Evolutionary conservation across 805 yeast species (phyloP).

Genomic region (Ogataea paradorogensis): DNA sequence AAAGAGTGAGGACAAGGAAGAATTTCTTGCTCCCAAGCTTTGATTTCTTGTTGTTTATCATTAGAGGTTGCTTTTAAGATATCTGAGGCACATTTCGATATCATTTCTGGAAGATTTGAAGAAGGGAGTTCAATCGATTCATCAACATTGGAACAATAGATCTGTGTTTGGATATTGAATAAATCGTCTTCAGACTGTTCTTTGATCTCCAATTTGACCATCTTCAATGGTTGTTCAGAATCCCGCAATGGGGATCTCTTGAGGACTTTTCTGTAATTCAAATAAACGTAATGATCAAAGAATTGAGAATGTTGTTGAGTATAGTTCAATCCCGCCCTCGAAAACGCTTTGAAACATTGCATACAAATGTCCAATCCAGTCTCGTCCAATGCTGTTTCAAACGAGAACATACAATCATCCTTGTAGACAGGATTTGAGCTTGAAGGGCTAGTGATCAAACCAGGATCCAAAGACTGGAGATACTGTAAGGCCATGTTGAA

Average conservation of each 20-base stretch:
- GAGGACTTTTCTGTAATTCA: constrained; percentile 54
- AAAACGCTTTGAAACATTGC: constrained; percentile 67
- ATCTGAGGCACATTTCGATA: constrained; percentile 36
- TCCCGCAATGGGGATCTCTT: constrained; percentile 39
- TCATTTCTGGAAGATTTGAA: constrained; percentile 28
- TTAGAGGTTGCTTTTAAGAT: constrained; percentile 59
- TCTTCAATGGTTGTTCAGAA: constrained; percentile 40
- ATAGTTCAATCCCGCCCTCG: constrained; percentile 47
- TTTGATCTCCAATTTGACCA: constrained; percentile 64
- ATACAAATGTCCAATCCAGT: constrained; percentile 76
- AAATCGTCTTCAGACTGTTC: constrained; percentile 62
- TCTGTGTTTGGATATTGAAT: constrained; percentile 43
- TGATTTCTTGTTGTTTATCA: constrained; percentile 62
- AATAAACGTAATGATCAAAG: constrained; percentile 52
- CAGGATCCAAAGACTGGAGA: constrained; percentile 16
- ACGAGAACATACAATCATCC: constrained; percentile 89
- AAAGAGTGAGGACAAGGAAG: constrained; percentile 74
- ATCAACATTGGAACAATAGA: constrained; percentile 40
- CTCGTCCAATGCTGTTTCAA: constrained; percentile 57
- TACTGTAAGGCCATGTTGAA: constrained; percentile 19
- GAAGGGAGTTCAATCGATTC: constrained; percentile 29
- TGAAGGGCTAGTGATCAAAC: constrained; percentile 21
- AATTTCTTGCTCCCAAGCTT: constrained; percentile 91
- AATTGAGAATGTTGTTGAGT: constrained; percentile 53
- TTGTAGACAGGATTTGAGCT: constrained; percentile 52